Evolutionary conservation across 768 basidiomycete genomes (phyloP), one percentile per base, ranked within the genome.

Genomic region (Leccinum pellstonianum): DNA sequence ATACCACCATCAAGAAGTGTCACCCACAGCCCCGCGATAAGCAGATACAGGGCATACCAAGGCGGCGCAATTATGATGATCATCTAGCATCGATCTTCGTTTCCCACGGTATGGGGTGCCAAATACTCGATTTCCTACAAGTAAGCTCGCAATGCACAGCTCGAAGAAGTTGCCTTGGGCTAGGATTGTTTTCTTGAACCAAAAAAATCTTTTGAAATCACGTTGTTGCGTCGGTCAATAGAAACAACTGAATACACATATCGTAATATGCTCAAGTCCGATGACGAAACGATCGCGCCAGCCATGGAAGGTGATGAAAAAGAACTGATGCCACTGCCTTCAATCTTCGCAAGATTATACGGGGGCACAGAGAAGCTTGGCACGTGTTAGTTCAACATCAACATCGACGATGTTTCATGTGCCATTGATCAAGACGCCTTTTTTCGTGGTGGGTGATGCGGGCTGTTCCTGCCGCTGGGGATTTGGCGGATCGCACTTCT

Each of bases 381-480:
- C 14, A 15, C 14, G 15, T 10, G 2, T 35, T 12, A 3, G 15
- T 17, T 38, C 15, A 38, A 17, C 6, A 37, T 17, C 37, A 25
- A 25, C 25, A 8, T 38, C 37, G 9, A 37, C 35, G 7, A 38
- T 38, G 7, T 17, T 15, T 6, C 3, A 38, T 38, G 31, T 3
- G 7, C 17, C 38, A 3, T 41, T 41, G 38, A 41, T n/a, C 6
- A 41, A 35, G 17, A 41, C 15, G 8, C 2, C 3, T 3, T 15
- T 14, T 41, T 4, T 41, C 4, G 2, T 31, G 38, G 15, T n/a
- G 17, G 17, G 17, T 17, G 38, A 17, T 17, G 38, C 7, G 17
- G 38, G 38, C 77, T 93, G 31, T 96, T 95, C 77, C 93, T 93
- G 0, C 70, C 94, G 5, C 7, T 86, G 94, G 95, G 67, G 27